A percentile compares a stretch with the other conserved stretches of the same genome.
Evolutionary conservation across 179 eudicot genomes (phyloP).

Genomic region (Silene noctiflora): DNA sequence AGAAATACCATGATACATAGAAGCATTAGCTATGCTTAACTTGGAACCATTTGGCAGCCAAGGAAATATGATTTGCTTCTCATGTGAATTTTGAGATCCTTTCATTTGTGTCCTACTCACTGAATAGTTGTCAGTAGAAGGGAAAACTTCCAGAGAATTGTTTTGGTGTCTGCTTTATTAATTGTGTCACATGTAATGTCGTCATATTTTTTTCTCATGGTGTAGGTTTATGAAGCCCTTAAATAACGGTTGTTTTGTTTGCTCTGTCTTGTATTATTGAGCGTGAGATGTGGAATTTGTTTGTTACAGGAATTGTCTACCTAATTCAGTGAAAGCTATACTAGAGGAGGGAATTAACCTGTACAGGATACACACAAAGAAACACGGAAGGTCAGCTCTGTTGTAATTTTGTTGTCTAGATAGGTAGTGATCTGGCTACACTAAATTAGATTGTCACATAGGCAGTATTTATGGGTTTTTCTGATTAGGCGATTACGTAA

Average conservation of each 20-base stretch:
- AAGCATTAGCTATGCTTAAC: neutral
- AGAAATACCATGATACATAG: neutral
- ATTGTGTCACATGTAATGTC: neutral
- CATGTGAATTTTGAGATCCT: neutral
- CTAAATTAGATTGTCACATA: neutral
- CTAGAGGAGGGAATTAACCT: slow-evolving; percentile 83
- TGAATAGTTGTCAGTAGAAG: neutral
- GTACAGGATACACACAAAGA: slow-evolving; percentile 60
- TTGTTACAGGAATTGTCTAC: slow-evolving; percentile 54
- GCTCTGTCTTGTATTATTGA: neutral
- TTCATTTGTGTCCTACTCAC: neutral
- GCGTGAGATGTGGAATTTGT: neutral
- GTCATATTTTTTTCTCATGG: too few relatives aligned
- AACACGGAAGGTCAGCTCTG: slow-evolving; percentile 66
- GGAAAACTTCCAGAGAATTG: neutral
- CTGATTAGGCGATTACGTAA: neutral
- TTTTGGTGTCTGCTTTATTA: neutral
- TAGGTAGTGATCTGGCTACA: neutral
- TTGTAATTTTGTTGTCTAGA: neutral
- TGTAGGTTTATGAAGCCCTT: too few relatives aligned
- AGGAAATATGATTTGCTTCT: neutral
- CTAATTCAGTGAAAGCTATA: slow-evolving; percentile 57
- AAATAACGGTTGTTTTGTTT: too few relatives aligned
- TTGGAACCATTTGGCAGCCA: slow-evolving; percentile 1
- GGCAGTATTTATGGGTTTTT: neutral